Evolutionary conservation across 805 yeast species (phyloP).

Genomic region (Starmera dryadoides): DNA sequence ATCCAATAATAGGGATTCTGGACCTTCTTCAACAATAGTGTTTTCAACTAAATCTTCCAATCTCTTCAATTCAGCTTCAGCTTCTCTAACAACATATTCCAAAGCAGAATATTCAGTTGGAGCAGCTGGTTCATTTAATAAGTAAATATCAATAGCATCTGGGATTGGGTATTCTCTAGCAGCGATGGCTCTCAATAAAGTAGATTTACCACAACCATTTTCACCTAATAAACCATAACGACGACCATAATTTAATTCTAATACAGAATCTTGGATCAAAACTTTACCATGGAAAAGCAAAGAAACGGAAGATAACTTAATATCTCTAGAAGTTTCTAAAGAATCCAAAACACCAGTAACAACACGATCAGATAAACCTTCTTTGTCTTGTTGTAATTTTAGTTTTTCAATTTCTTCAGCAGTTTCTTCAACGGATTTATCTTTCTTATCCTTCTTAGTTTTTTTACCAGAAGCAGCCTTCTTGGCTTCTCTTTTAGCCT

Average conservation of each 20-base stretch:
- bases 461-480: conserved; percentile 78
- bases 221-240: conserved; percentile 97
- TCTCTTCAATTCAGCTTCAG: conserved; percentile 85
- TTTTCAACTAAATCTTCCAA: conserved; percentile 89
- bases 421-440: conserved; percentile 42
- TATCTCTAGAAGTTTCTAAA: conserved; percentile 84
- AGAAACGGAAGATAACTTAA: conserved; percentile 85
- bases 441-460: conserved; percentile 46
- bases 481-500: conserved; percentile 97
- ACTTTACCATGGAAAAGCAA: conserved; percentile 97
- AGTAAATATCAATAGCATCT: conserved; percentile 80
- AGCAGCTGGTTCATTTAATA: conserved; percentile 96
- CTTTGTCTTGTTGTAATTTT: conserved; percentile 88
- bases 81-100: conserved; percentile 95
- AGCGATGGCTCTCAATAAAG: conserved; percentile 87
- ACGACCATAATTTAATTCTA: conserved; percentile 95
- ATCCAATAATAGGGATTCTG: conserved; percentile 82
- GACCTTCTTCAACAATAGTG: conserved; percentile 84
- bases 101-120: conserved; percentile 88
- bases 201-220: conserved; percentile 98
- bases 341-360: conserved; percentile 95
- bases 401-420: conserved; percentile 76
- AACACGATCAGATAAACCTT: conserved; percentile 94
- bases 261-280: conserved; percentile 80
- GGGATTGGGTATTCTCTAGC: conserved; percentile 97